A percentile compares a stretch with the other conserved stretches of the same genome.
phyloP scores from a whole-genome alignment of 495 filamentous ascomycete genomes.

The Penicillium turbatum region DNA sequence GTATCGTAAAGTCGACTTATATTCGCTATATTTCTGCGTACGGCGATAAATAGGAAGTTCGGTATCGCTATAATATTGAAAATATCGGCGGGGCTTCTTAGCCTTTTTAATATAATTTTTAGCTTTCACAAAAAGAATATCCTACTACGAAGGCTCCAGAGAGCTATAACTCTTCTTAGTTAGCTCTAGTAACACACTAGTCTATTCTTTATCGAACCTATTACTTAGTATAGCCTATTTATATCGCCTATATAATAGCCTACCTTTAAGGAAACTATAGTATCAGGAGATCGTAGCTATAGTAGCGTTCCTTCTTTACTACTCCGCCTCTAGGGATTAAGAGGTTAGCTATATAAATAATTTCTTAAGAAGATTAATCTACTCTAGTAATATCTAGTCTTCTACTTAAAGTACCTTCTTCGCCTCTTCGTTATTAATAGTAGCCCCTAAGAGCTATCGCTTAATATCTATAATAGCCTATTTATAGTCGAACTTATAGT shows the following conservation, averaged over 20 bases:
- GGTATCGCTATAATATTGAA: slow-evolving; percentile 22
- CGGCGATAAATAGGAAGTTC: slow-evolving; percentile 19
- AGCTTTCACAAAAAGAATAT: slow-evolving; percentile 12
- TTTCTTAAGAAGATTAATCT: slow-evolving; percentile 25
- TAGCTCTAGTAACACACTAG: slow-evolving; percentile 10
- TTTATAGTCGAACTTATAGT: slow-evolving; percentile 20
- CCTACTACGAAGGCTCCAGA: slow-evolving; percentile 8
- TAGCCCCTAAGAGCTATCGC: slow-evolving; percentile 19
- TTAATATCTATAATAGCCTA: slow-evolving; percentile 24
- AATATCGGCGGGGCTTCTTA: slow-evolving; percentile 20
- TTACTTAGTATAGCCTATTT: slow-evolving; percentile 14
- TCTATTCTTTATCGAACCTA: slow-evolving; percentile 6
- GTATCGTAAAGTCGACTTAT: slow-evolving; percentile 21
- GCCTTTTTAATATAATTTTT: slow-evolving; percentile 15
- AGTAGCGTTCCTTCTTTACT: slow-evolving; percentile 22
- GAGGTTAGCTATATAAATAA: slow-evolving; percentile 27
- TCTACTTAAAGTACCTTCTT: slow-evolving; percentile 20
- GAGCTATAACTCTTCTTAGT: slow-evolving; percentile 13
- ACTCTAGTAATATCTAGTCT: slow-evolving; percentile 18
- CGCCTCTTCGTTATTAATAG: slow-evolving; percentile 19
- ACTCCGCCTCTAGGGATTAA: slow-evolving; percentile 26
- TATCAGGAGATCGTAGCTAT: slow-evolving; percentile 19
- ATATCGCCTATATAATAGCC: slow-evolving; percentile 18
- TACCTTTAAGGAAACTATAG: slow-evolving; percentile 18
- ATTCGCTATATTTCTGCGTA: slow-evolving; percentile 19